A percentile compares a stretch with the other conserved stretches of the same genome.
These are phyloP conservation scores for Euphorbia pulcherrima DNA, from an alignment of 345 rosid species.

Conservation along the genomic window DNA sequence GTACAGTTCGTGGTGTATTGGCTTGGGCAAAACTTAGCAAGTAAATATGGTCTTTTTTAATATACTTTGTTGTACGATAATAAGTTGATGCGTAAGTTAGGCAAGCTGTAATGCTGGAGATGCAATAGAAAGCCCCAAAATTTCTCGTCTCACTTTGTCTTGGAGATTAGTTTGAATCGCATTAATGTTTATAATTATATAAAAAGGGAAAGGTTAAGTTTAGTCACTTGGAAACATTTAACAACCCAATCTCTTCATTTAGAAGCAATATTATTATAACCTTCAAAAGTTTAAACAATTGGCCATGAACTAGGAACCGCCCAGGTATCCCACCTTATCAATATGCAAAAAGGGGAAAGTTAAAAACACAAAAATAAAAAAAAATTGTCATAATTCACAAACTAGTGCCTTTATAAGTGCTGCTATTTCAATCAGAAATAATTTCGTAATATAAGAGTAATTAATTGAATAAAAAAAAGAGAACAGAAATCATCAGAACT, in stretches of 20 bases:
- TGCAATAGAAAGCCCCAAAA: not conserved
- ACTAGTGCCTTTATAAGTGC: not conserved
- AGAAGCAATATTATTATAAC: not conserved
- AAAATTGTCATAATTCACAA: not conserved
- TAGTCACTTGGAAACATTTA: not conserved
- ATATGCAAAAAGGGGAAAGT: not conserved
- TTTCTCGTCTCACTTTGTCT: not conserved
- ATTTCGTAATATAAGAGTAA: not conserved
- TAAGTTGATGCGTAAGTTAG: not conserved
- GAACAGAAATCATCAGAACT: not conserved
- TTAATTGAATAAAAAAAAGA: not conserved
- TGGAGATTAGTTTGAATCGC: not conserved
- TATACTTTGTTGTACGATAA: no score
- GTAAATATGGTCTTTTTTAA: no score
- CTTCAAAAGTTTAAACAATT: not conserved
- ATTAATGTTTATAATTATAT: conserved; percentile 7
- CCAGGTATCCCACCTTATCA: conserved; percentile 3
- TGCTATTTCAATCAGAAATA: not conserved
- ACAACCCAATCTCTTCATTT: not conserved
- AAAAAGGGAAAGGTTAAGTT: conserved; percentile 3
- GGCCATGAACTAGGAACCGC: not conserved
- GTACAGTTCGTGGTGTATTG: no score
- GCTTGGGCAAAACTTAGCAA: no score
- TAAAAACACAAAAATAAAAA: not conserved
- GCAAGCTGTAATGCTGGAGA: not conserved